Evolutionary conservation across 805 yeast species (phyloP).

Genomic region (Grigorovia yakushimaensis): DNA sequence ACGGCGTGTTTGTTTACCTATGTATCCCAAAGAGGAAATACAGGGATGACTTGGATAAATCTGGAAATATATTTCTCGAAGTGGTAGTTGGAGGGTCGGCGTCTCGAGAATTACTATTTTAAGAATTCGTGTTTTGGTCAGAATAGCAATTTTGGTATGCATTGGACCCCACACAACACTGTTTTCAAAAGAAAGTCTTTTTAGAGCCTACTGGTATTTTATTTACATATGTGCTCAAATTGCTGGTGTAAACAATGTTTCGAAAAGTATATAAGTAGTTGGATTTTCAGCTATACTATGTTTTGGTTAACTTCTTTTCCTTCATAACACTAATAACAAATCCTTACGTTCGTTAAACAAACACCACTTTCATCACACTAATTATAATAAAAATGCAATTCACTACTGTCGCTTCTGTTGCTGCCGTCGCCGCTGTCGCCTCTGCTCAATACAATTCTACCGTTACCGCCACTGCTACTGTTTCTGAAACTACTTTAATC

Average conservation of each 20-base stretch:
- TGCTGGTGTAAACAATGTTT: not conserved
- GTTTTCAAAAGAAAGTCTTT: not conserved
- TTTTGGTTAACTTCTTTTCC: not conserved
- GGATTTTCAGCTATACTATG: not conserved
- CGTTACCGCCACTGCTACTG: slow-evolving; percentile 16
- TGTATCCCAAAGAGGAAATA: not conserved
- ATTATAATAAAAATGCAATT: slow-evolving; percentile 29
- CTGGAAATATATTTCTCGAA: not conserved
- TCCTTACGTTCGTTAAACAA: not conserved
- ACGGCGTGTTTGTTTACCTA: not conserved
- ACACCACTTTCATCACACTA: not conserved
- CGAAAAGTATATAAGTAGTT: slow-evolving; percentile 2
- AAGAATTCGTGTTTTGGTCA: not conserved
- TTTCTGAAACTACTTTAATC: slow-evolving; percentile 26
- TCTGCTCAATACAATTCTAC: slow-evolving; percentile 22
- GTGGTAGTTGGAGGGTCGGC: not conserved
- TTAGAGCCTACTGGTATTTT: not conserved
- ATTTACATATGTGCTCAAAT: not conserved
- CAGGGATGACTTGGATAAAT: not conserved
- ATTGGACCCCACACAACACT: too few relatives aligned
- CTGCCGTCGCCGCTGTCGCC: slow-evolving; percentile 29
- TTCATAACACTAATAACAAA: not conserved
- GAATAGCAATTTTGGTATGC: not conserved
- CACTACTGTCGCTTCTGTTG: slow-evolving; percentile 32
- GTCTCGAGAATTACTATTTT: not conserved